phyloP scores from a whole-genome alignment of 2,329 filamentous ascomycete genomes.

The Aspergillus melleus region DNA sequence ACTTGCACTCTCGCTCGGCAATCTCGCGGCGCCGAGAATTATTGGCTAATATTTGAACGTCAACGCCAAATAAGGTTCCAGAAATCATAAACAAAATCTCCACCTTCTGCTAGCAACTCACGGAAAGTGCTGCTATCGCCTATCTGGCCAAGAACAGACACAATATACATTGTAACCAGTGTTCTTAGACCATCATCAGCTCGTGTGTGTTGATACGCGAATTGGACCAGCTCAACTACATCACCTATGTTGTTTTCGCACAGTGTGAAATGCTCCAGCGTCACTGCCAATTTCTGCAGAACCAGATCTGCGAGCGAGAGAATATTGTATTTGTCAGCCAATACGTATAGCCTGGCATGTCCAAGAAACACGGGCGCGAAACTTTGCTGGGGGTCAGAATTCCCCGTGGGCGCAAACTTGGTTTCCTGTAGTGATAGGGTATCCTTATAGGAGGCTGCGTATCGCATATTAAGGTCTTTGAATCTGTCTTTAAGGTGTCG shows the following conservation, averaged over 20 bases:
- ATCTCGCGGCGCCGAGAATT: no score
- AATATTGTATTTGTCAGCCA: slow-evolving; percentile 45
- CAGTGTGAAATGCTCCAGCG: slow-evolving; percentile 31
- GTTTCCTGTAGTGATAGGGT: neutral
- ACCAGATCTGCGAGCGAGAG: slow-evolving; percentile 30
- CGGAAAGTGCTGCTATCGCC: slow-evolving; percentile 13
- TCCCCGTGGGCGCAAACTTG: slow-evolving; percentile 12
- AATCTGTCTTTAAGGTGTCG: slow-evolving; percentile 8
- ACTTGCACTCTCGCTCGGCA: no score
- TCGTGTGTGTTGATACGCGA: slow-evolving; percentile 37
- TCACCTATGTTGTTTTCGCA: slow-evolving; percentile 25
- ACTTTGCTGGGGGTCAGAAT: slow-evolving; percentile 20
- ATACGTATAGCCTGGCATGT: slow-evolving; percentile 42
- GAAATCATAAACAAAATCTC: slow-evolving; percentile 20
- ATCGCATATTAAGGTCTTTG: neutral
- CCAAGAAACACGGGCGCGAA: slow-evolving; percentile 39
- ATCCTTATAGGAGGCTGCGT: neutral
- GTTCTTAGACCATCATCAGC: slow-evolving; percentile 17
- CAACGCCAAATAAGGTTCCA: slow-evolving; percentile 5
- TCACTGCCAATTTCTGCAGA: slow-evolving; percentile 35
- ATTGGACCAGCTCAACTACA: slow-evolving; percentile 36
- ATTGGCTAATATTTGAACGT: neutral
- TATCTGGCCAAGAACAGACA: slow-evolving; percentile 20
- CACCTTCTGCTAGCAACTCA: slow-evolving; percentile 18
- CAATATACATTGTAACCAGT: slow-evolving; percentile 23